phyloP scores from a whole-genome alignment of 306 rosid genomes.

The Lablab purpureus region DNA sequence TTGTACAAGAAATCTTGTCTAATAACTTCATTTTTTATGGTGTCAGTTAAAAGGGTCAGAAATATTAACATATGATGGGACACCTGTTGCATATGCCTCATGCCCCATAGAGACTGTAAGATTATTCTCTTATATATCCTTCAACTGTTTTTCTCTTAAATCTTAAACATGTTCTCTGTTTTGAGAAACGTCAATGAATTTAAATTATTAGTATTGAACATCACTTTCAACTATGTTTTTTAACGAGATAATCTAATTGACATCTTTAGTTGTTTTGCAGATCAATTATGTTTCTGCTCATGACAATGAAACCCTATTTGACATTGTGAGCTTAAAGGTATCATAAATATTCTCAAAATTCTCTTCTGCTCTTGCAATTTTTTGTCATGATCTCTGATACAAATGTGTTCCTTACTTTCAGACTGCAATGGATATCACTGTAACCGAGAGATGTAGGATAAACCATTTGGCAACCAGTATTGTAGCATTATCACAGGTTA shows the following conservation, averaged over 20 bases:
- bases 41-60: conserved; percentile 92
- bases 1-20: conserved; percentile 10
- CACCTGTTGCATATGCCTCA: conserved; percentile 82
- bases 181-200: conserved; percentile 19
- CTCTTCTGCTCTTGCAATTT: conserved; percentile 33
- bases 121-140: conserved; percentile 36
- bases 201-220: conserved; percentile 26
- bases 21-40: conserved; percentile 26
- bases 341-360: conserved; percentile 39
- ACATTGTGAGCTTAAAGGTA: conserved; percentile 90
- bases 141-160: conserved; percentile 30
- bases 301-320: conserved; percentile 92
- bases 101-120: conserved; percentile 82
- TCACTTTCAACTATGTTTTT: conserved; percentile 5
- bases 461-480: conserved; percentile 91
- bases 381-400: conserved; percentile 34
- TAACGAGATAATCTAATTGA: conserved; percentile 36
- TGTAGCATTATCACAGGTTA: conserved; percentile 89
- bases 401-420: conserved; percentile 51
- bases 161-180: conserved; percentile 29
- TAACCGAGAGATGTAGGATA: conserved; percentile 87
- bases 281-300: conserved; percentile 94
- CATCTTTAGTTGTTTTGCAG: conserved; percentile 59
- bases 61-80: conserved; percentile 68
- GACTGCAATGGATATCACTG: conserved; percentile 69